Base-by-base conservation (phyloP, 2,329 filamentous ascomycete species). In the Hypoxylon sp. region DNA sequence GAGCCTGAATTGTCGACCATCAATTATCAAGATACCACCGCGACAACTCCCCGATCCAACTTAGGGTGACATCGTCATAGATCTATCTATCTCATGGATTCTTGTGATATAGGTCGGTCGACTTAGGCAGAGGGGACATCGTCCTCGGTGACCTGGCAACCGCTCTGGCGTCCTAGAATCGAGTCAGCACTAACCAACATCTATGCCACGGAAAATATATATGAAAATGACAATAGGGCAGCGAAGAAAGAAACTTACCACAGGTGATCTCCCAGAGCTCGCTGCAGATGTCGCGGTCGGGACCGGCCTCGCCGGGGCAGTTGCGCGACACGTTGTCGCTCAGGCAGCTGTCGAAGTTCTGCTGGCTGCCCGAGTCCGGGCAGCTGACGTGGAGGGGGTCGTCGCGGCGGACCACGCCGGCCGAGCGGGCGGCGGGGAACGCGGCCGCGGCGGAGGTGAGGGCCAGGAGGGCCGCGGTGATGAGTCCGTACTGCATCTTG, bases 261-360 rank as follows among this genome's bases (percentile, higher is more conserved):
- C 46, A 50, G 13, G n/a, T 35, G n/a, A 32, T 21, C 37, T 37
- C 8, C 46, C 46, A 50, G 15, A 50, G 15, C 5, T 32, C 19
- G 7, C 11, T 6, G 7, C 46, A 50, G 2, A 19, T 26, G 2
- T 17, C 13, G n/a, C 15, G 11, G 5, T 17, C 26, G 5, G 45
- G 9, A 9, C 11, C 8, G 29, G 5, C 13, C 9, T 8, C 8
- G 41, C 13, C 9, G 17, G 13, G 20, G 3, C 17, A 6, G 17
- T 20, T 7, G 25, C 47, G 44, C 8, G 5, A 2, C 15, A 27
- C n/a, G 40, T 44, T 38, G 11, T 5, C 8, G 7, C 16, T 27
- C n/a, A 12, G 25, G 26, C 47, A 51, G 2, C 11, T n/a, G n/a
- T 11, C 11, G 16, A 12, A 34, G 3, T 2, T 1, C 15, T 16